Evolutionary conservation across 352 stramenopile genomes (phyloP), one percentile per base, ranked within the genome.

Genomic region (Pythium periplocum): DNA sequence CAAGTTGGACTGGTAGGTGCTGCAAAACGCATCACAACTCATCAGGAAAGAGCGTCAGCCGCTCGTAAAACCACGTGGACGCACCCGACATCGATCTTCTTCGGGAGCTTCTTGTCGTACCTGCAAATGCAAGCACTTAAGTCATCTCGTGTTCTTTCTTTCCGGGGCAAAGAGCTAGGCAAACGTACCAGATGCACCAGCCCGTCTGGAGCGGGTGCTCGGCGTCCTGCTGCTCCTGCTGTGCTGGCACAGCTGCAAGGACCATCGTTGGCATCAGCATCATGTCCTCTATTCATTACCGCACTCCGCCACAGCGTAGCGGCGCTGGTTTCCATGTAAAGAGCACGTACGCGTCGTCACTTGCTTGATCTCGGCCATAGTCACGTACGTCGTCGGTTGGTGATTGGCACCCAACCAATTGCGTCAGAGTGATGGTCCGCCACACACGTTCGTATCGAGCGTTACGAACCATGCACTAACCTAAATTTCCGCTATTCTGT

Each of bases 21-120:
- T 86, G 55, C 33, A 35, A 49, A 30, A 47, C 48, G 31, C 38
- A 45, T 17, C 12, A 52, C 44, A n/a, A 62, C 32, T 12, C n/a
- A 36, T 26, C 17, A 26, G 17, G 46, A 39, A 32, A 37, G 10
- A 48, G 42, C 5, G 26, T 12, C 38, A 43, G 40, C 5, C 12
- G 45, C 45, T 7, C 31, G n/a, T 6, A 12, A 40, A 43, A 17
- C 30, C 39, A 45, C 11, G 36, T 11, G 32, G 6, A 55, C 75
- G 57, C 72, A 94, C 79, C 78, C 80, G 38, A 93, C 75, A 64
- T 95, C 82, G 62, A 88, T 93, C 56, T 92, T 91, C 71, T 92
- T 93, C 38, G 84, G 81, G 64, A 96, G 80, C 69, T 97, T 97
- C 75, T 96, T 96, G 77, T 97, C 90, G 61, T 96, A 97, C 88